Percentiles rank a stretch among this genome's conserved stretches.
These are phyloP conservation scores for Cupressus sempervirens DNA, from an alignment of 75 land plant species.

Conservation along the genomic window DNA sequence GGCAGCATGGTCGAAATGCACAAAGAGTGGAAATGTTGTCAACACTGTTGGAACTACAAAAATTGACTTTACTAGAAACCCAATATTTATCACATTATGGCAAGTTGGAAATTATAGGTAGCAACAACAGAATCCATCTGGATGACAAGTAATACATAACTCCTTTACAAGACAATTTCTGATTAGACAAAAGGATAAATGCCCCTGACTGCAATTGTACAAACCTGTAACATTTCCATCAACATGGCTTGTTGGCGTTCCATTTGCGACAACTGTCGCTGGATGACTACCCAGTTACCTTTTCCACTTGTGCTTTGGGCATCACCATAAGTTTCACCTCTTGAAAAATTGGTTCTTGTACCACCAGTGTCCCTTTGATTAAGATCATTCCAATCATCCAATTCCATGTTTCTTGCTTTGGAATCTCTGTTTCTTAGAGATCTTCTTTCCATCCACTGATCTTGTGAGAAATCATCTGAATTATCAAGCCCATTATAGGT, in stretches of 20 bases:
- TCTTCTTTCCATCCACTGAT: constrained; percentile 28
- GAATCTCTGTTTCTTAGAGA: constrained; percentile 25
- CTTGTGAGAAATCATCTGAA: constrained; percentile 18
- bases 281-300: constrained; percentile 72
- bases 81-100: background rate
- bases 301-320: constrained; percentile 42
- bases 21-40: background rate
- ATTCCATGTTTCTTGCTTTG: constrained; percentile 24
- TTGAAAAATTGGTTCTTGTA: constrained; percentile 27
- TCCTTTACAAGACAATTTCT: background rate
- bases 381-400: constrained; percentile 34
- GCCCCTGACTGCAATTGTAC: background rate
- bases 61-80: background rate
- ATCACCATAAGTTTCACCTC: constrained; percentile 41
- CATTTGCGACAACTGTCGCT: constrained; percentile 73
- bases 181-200: background rate
- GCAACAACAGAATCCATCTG: background rate
- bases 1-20: background rate
- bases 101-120: background rate
- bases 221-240: constrained; percentile 95
- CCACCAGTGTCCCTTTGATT: constrained; percentile 44
- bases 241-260: constrained; percentile 81
- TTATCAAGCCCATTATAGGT: constrained; percentile 13
- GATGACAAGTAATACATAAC: background rate
- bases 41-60: background rate